phyloP scores from a whole-genome alignment of 352 stramenopile genomes.

The Phytophthora nicotianae region DNA sequence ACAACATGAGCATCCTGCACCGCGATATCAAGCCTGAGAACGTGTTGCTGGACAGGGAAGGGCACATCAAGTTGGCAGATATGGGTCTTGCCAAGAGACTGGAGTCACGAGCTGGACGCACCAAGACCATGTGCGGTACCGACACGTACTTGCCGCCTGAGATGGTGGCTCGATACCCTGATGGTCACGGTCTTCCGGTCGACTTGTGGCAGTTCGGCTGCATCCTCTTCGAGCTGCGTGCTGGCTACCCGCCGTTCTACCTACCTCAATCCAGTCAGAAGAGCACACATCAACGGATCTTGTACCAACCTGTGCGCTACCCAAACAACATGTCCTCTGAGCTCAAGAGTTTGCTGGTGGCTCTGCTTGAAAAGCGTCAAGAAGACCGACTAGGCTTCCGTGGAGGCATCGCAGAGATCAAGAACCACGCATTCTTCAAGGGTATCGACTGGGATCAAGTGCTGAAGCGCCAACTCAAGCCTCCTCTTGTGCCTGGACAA shows the following conservation, averaged over 20 bases:
- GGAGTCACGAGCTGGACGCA: slow-evolving; percentile 69
- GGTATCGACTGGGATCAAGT: slow-evolving; percentile 81
- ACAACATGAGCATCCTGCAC: slow-evolving; percentile 93
- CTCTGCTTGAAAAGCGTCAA: slow-evolving; percentile 82
- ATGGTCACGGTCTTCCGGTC: slow-evolving; percentile 87
- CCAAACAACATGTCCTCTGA: slow-evolving; percentile 82
- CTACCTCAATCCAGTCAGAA: slow-evolving; percentile 89
- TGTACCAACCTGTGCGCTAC: slow-evolving; percentile 87
- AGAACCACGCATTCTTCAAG: slow-evolving; percentile 80
- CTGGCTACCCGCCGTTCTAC: slow-evolving; percentile 93
- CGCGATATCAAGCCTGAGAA: slow-evolving; percentile 95
- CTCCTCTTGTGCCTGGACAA: slow-evolving; percentile 65
- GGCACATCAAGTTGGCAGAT: slow-evolving; percentile 91
- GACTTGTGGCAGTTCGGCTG: slow-evolving; percentile 95
- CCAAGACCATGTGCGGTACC: slow-evolving; percentile 91
- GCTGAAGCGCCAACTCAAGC: slow-evolving; percentile 59
- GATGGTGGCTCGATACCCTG: slow-evolving; percentile 79
- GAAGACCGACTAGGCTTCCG: slow-evolving; percentile 76
- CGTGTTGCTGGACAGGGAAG: slow-evolving; percentile 86
- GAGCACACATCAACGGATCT: slow-evolving; percentile 90
- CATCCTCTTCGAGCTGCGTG: slow-evolving; percentile 93
- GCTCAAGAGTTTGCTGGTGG: slow-evolving; percentile 72
- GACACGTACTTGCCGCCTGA: slow-evolving; percentile 91
- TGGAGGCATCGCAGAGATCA: slow-evolving; percentile 65
- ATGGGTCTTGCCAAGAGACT: slow-evolving; percentile 92